Evolutionary conservation across 2,329 filamentous ascomycete species (phyloP).

Genomic region (Hymenoscyphus occultus): DNA sequence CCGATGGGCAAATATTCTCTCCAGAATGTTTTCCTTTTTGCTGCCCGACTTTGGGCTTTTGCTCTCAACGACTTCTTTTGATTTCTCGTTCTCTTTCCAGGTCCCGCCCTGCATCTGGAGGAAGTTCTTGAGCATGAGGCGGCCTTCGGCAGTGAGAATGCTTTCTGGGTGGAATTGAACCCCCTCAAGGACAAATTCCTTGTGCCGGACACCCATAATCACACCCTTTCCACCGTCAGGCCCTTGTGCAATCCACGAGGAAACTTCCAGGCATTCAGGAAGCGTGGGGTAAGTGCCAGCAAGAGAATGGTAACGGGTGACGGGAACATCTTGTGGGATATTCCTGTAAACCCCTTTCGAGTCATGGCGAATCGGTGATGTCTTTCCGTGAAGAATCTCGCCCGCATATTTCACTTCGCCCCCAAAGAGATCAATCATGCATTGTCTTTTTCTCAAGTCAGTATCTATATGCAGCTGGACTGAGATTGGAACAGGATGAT

Average conservation of each 20-base stretch:
- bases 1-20: constrained; percentile 84
- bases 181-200: constrained; percentile 85
- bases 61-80: constrained; percentile 44
- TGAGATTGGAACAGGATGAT: neutral
- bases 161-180: constrained; percentile 98
- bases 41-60: constrained; percentile 29
- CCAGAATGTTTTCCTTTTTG: constrained; percentile 75
- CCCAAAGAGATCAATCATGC: constrained; percentile 91
- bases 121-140: constrained; percentile 90
- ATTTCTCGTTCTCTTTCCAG: constrained; percentile 74
- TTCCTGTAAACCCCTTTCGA: constrained; percentile 84
- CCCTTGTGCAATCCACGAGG: constrained; percentile 81
- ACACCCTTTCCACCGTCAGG: constrained; percentile 74
- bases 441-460: constrained; percentile 59
- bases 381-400: constrained; percentile 97
- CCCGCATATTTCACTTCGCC: constrained; percentile 89
- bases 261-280: constrained; percentile 81
- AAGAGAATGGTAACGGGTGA: constrained; percentile 94
- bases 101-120: constrained; percentile 83
- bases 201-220: constrained; percentile 97
- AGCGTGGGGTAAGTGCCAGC: constrained; percentile 87
- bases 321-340: constrained; percentile 76
- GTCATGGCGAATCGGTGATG: constrained; percentile 85
- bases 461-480: neutral
- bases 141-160: constrained; percentile 86